These are phyloP conservation scores for Ogataea degrootiae DNA, from an alignment of 805 yeast genomes.

Conservation along the genomic window DNA sequence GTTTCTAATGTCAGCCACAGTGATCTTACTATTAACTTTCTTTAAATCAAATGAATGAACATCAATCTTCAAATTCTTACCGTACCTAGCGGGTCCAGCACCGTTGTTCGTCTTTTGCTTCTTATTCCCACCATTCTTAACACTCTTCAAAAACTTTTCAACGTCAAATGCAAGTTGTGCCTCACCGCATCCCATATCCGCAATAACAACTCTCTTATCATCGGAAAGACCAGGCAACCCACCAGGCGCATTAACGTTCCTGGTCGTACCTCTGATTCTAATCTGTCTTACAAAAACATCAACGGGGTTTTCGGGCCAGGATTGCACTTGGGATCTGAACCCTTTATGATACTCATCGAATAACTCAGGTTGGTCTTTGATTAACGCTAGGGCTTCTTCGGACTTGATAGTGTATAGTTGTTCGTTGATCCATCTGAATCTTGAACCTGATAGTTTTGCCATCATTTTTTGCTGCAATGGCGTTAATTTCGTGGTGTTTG, in stretches of 20 bases:
- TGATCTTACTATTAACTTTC: conserved; percentile 80
- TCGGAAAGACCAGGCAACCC: conserved; percentile 74
- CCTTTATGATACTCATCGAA: conserved; percentile 96
- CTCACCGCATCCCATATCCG: conserved; percentile 99
- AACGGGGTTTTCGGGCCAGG: conserved; percentile 99
- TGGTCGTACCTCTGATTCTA: conserved; percentile 50
- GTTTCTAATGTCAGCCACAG: conserved; percentile 93
- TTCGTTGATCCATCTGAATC: conserved; percentile 98
- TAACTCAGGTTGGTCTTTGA: conserved; percentile 76
- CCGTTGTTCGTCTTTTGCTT: conserved; percentile 30
- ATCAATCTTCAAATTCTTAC: conserved; percentile 41
- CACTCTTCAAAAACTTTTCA: conserved; percentile 37
- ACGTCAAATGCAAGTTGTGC: conserved; percentile 79
- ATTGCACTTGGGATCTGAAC: conserved; percentile 87
- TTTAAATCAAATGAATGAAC: conserved; percentile 91
- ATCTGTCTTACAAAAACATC: conserved; percentile 77
- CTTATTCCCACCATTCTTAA: conserved; percentile 13
- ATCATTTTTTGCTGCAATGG: conserved; percentile 94
- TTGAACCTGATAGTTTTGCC: conserved; percentile 88
- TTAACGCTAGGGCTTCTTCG: conserved; percentile 64
- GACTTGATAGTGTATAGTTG: conserved; percentile 88
- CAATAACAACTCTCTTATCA: conserved; percentile 65
- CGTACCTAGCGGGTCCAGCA: background rate
- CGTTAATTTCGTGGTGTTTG: conserved; percentile 39
- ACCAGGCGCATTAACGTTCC: conserved; percentile 86